Evolutionary conservation across 1,139 yeast genomes (phyloP), one percentile per base, ranked within the genome.

Genomic region (Taphrina deformans): DNA sequence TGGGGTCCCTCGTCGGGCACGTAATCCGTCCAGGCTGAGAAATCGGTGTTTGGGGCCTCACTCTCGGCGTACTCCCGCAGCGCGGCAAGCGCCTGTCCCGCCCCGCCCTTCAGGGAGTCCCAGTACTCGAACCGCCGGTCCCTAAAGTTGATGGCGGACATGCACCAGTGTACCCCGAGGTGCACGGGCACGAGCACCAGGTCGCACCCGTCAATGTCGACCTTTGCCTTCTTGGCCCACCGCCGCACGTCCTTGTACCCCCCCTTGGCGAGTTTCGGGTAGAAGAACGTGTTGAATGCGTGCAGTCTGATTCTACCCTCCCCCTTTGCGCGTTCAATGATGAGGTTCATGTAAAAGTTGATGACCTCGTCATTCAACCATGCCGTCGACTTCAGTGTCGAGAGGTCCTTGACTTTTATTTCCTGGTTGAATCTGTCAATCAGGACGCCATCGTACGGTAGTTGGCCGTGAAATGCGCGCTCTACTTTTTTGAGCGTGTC

Each of bases 321-420:
- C 56, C 69, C 1, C 69, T 71, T 68, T 18, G 80, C 73, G 35
- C 83, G 72, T 23, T 77, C 77, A 10, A 84, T 83, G 7, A 91
- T 79, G 69, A 87, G 74, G 68, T 83, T 83, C 72, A 91, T 78
- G 73, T 88, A 92, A 72, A 85, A 87, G 74, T 93, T 99, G 66
- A 93, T 91, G 2, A 93, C 81, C 63, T 87, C 89, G 75, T 95
- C 99, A 73, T 93, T 93, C 48, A 93, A 81, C 99, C 99, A 93
- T 56, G 80, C 78, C 1, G 87, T 81, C 66, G 87, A 89, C 7
- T 81, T 77, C 41, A 93, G 78, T 0, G 97, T 91, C 62, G 81
- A 79, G 63, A 93, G 75, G 74, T 93, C 99, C 55, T 83, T 77
- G 0, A 82, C 82, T 3, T 79, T 78, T 7, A 93, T 82, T 66